These are phyloP conservation scores for Boletus subcaerulescens DNA, from an alignment of 768 basidiomycete species.

Conservation along the genomic window DNA sequence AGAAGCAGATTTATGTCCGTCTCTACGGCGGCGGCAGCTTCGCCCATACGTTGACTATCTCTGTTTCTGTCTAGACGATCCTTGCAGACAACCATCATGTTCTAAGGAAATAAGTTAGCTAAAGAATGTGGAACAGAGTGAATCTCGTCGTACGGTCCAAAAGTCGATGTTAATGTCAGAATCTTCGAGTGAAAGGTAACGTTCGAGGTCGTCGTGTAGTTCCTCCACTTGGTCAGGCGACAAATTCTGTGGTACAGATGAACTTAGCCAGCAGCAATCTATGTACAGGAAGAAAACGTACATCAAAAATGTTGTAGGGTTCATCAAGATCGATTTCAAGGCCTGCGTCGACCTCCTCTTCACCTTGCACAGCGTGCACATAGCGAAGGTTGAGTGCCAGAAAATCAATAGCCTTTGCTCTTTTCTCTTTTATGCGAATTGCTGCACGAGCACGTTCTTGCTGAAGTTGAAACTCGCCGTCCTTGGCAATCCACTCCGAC, in stretches of 20 bases:
- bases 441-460: slow-evolving; percentile 89
- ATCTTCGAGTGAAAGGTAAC: slow-evolving; percentile 84
- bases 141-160: slow-evolving; percentile 72
- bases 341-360: slow-evolving; percentile 79
- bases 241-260: slow-evolving; percentile 57
- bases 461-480: slow-evolving; percentile 95
- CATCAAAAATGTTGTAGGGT: slow-evolving; percentile 96
- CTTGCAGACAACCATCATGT: slow-evolving; percentile 97
- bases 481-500: slow-evolving; percentile 97
- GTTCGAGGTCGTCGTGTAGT: slow-evolving; percentile 90
- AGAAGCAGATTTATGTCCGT: slow-evolving; percentile 78
- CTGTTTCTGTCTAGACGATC: slow-evolving; percentile 80
- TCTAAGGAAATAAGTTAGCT: slow-evolving; percentile 43
- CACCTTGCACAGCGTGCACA: slow-evolving; percentile 71
- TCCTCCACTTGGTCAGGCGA: slow-evolving; percentile 87
- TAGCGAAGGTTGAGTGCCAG: slow-evolving; percentile 94
- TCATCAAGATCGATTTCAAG: slow-evolving; percentile 98
- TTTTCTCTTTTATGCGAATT: slow-evolving; percentile 92
- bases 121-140: not conserved
- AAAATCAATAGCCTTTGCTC: slow-evolving; percentile 99
- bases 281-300: slow-evolving; percentile 36
- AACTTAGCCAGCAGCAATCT: not conserved
- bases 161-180: slow-evolving; percentile 88
- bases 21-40: slow-evolving; percentile 79
- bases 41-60: slow-evolving; percentile 55